These are phyloP conservation scores for Daldinia grandis DNA, from an alignment of 495 filamentous ascomycete genomes.

Conservation along the genomic window DNA sequence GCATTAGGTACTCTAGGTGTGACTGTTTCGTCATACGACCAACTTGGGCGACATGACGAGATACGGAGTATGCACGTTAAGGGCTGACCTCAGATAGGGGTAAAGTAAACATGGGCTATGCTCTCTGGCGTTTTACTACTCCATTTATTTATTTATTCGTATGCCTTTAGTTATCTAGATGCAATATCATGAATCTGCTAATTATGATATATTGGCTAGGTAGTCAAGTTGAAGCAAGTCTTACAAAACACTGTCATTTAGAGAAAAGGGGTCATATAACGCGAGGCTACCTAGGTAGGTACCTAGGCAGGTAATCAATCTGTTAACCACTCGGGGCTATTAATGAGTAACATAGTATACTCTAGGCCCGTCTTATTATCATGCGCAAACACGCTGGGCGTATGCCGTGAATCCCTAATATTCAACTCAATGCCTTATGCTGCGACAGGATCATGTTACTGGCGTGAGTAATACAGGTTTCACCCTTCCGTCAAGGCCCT, in stretches of 20 bases:
- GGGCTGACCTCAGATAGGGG: neutral
- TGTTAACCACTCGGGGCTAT: neutral
- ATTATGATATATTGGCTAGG: no score
- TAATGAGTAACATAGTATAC: neutral
- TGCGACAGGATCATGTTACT: neutral
- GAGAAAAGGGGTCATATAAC: neutral
- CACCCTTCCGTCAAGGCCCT: neutral
- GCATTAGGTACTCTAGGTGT: neutral
- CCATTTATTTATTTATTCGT: neutral
- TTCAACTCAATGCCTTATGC: neutral
- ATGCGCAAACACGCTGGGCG: neutral
- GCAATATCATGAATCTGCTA: neutral
- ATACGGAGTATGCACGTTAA: neutral
- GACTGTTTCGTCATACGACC: neutral
- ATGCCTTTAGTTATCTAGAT: neutral
- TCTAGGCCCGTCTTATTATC: neutral
- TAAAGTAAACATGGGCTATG: neutral
- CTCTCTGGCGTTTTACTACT: neutral
- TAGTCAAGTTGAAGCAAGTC: neutral
- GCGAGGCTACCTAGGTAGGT: neutral
- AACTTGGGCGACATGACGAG: neutral
- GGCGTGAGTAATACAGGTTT: slow-evolving; percentile 2
- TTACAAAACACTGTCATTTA: neutral
- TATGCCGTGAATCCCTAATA: neutral
- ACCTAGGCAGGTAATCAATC: neutral